A percentile compares a stretch with the other conserved stretches of the same genome.
These are phyloP conservation scores for Saccharum hybrid DNA, from an alignment of 202 grass and related monocot genomes.

Conservation along the genomic window DNA sequence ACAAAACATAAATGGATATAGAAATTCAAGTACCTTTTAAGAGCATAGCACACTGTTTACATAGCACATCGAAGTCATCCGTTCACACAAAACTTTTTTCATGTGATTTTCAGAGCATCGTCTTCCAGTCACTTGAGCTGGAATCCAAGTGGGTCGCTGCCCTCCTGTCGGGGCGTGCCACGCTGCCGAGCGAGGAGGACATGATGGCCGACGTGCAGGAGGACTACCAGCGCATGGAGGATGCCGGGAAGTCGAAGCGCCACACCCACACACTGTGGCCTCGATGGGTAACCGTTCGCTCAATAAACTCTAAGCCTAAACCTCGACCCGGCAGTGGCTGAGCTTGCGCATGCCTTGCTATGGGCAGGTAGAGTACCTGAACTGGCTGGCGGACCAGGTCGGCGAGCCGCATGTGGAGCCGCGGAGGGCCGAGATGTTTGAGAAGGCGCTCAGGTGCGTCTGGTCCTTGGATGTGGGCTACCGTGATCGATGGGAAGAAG, in stretches of 20 bases:
- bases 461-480: conserved; percentile 30
- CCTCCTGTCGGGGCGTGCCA: conserved; percentile 31
- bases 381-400: conserved; percentile 50
- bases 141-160: conserved; percentile 54
- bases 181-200: conserved; percentile 40
- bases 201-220: conserved; percentile 46
- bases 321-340: background rate
- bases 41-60: too few species aligned
- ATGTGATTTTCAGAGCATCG: conserved; percentile 27
- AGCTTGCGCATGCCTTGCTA: background rate
- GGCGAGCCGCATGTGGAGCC: conserved; percentile 39
- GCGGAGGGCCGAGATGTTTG: conserved; percentile 7
- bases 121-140: conserved; percentile 47
- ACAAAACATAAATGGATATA: too few species aligned
- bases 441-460: conserved; percentile 33
- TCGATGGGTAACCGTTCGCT: conserved; percentile 33
- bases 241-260: conserved; percentile 40
- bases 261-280: conserved; percentile 51
- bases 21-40: background rate
- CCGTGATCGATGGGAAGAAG: conserved; percentile 38
- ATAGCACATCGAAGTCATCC: background rate
- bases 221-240: conserved; percentile 44
- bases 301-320: background rate
- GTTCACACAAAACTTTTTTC: background rate
- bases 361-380: conserved; percentile 48